Base-by-base conservation (phyloP, 352 stramenopile genomes). In the Phytophthora sansomeana region DNA sequence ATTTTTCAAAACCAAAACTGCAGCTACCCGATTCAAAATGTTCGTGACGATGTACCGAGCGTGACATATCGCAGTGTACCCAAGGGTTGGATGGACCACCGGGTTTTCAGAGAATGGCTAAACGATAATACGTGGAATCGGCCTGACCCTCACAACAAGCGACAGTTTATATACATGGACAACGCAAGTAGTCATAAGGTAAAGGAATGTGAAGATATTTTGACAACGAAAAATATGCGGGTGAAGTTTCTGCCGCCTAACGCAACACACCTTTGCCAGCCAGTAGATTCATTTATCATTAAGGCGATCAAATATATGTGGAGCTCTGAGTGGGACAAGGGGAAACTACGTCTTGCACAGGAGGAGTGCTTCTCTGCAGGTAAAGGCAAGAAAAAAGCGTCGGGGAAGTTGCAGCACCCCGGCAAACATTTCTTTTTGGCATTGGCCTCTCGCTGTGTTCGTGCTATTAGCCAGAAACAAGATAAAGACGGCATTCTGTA, bases 51-150 rank as follows among this genome's bases (percentile, higher is more conserved):
- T 11, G 19, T 56, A 11, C 17, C 17, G 2, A 32, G 48, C 5
- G 48, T 44, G 17, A 30, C 47, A 3, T 54, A 54, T 30, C 30
- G 30, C 2, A n/a, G n/a, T n/a, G n/a, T n/a, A n/a, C 47, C 47
- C 11, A 55, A 42, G 17, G 47, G 47, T 3, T 55, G 47, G 30
- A 55, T 55, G 47, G 47, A 42, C 17, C 47, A 55, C 5, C 47
- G 17, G 10, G 16, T 43, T 6, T 55, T 43, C 19, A 11, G 32
- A 10, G 9, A 6, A 42, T 55, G 47, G 47, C 6, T 55, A 7
- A 4, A 36, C 9, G 17, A 55, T 30, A 42, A 55, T 11, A 42
- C 9, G 8, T 39, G 41, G 6, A 48, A 48, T 17, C 41, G 41
- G 17, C 33, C 14, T 46, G 4, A 57, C 35, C 1, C 19, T 35